Conservation (phyloP, 179 eudicot genomes). For the Heliamphora pulchella region DNA sequence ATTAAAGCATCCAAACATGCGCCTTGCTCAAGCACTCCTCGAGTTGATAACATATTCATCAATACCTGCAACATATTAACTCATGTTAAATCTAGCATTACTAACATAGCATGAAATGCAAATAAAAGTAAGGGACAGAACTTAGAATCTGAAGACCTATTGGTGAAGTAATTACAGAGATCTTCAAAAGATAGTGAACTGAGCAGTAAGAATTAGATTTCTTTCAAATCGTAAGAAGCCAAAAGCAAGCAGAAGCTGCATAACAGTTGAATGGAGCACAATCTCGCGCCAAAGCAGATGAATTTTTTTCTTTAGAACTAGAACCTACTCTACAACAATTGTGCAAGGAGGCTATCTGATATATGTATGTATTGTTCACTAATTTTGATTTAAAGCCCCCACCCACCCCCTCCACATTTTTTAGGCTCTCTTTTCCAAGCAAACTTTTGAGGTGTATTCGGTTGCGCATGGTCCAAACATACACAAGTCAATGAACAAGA, state of each 20-base stretch:
- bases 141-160: not conserved
- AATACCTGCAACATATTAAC: slow-evolving; percentile 45
- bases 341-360: not conserved
- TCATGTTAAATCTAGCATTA: not conserved
- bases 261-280: not conserved
- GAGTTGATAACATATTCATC: slow-evolving; percentile 73
- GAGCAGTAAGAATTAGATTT: not conserved
- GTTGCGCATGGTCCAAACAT: not conserved
- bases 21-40: slow-evolving; percentile 89
- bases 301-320: not conserved
- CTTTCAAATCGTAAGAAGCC: not conserved
- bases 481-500: not conserved
- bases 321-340: not conserved
- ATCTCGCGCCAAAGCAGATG: not conserved
- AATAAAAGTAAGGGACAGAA: not conserved
- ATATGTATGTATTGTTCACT: not conserved
- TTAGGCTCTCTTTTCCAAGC: too few relatives aligned
- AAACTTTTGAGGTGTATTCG: not conserved
- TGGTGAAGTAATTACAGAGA: not conserved
- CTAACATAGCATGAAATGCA: not conserved
- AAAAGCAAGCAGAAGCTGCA: not conserved
- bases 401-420: too few relatives aligned
- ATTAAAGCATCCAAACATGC: slow-evolving; percentile 87
- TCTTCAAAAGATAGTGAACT: not conserved
- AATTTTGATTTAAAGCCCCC: too few relatives aligned